These are phyloP conservation scores for Alternaria ventricosa DNA, from an alignment of 2,329 filamentous ascomycete species.

Conservation along the genomic window DNA sequence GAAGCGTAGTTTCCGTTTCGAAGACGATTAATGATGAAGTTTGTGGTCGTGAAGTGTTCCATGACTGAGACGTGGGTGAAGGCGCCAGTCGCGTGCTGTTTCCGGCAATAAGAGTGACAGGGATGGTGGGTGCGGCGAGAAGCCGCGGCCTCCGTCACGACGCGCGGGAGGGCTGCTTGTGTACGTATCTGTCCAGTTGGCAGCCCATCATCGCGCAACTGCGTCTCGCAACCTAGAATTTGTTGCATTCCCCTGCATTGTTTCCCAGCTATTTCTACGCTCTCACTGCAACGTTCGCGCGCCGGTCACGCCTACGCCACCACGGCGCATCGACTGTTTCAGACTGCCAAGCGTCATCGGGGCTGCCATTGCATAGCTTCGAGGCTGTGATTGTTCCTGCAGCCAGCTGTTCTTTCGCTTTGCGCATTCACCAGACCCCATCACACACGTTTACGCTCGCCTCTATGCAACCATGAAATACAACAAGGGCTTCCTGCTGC, in stretches of 20 bases:
- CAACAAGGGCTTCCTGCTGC: constrained; percentile 53
- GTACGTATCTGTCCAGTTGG: constrained; percentile 12
- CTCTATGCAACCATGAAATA: constrained; percentile 50
- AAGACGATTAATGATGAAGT: neutral
- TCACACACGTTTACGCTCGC: constrained; percentile 21
- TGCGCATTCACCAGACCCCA: constrained; percentile 21
- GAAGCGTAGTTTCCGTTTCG: neutral
- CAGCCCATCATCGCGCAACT: constrained; percentile 5
- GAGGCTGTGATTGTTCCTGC: constrained; percentile 40
- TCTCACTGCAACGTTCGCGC: neutral
- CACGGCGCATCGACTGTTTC: constrained; percentile 40
- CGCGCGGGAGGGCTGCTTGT: constrained; percentile 13
- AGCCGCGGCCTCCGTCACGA: constrained; percentile 17
- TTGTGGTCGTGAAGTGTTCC: neutral
- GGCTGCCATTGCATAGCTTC: constrained; percentile 33
- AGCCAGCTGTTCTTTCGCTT: constrained; percentile 45
- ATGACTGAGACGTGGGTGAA: neutral
- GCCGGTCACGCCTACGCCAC: constrained; percentile 1
- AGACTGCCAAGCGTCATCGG: constrained; percentile 37
- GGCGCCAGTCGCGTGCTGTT: neutral
- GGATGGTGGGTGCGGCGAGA: constrained; percentile 13
- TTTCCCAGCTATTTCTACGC: neutral
- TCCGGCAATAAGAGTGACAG: constrained; percentile 2
- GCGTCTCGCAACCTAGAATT: neutral
- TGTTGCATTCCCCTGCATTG: neutral